phyloP scores from a whole-genome alignment of 2,329 filamentous ascomycete species.

The Neofusicoccum laricinum region DNA sequence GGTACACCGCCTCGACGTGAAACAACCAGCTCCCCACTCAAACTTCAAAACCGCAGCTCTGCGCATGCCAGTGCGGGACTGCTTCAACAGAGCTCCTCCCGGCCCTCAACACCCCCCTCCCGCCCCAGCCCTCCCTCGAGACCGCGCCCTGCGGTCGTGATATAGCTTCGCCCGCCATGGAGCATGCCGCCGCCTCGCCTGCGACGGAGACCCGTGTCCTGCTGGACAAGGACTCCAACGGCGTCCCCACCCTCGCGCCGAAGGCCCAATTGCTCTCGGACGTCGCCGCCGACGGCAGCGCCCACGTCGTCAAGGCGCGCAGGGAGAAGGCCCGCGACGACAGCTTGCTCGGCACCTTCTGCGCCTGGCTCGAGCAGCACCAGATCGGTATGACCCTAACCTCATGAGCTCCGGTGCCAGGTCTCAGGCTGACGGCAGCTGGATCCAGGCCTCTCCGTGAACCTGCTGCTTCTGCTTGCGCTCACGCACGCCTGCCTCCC shows the following conservation, averaged over 20 bases:
- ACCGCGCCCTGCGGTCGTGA: background rate
- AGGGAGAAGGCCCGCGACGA: conserved; percentile 62
- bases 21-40: conserved; percentile 16
- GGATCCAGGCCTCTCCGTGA: conserved; percentile 71
- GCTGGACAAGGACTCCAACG: conserved; percentile 10
- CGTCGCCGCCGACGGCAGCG: conserved; percentile 4
- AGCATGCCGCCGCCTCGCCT: conserved; percentile 8
- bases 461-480: conserved; percentile 77
- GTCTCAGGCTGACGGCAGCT: background rate
- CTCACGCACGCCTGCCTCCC: conserved; percentile 82
- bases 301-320: conserved; percentile 48
- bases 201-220: conserved; percentile 12
- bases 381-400: conserved; percentile 65
- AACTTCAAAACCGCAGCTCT: conserved; percentile 8
- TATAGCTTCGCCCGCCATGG: conserved; percentile 11
- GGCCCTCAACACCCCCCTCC: background rate
- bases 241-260: background rate
- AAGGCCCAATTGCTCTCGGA: conserved; percentile 2
- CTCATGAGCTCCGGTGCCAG: background rate
- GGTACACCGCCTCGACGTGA: conserved; percentile 16
- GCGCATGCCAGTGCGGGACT: conserved; percentile 9
- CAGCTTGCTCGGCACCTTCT: conserved; percentile 58
- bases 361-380: conserved; percentile 71
- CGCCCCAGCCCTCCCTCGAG: background rate
- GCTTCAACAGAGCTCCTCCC: conserved; percentile 1